Conservation (phyloP, 345 rosid genomes). For the Eucalyptus cladocalyx region DNA sequence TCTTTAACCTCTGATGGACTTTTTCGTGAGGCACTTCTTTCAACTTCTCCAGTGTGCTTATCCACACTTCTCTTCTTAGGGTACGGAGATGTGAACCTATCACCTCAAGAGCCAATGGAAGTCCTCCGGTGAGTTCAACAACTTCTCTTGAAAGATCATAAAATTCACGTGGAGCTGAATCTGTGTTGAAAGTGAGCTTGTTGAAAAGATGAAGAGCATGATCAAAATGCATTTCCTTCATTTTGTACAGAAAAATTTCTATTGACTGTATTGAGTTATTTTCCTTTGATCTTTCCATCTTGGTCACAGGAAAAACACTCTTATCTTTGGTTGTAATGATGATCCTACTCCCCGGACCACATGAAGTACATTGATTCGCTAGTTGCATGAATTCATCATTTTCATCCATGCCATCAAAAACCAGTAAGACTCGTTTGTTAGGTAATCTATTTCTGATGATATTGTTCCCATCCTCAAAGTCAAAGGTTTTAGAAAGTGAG, state of each 20-base stretch:
- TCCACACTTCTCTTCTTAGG: neutral
- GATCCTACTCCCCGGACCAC: neutral
- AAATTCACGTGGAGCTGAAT: neutral
- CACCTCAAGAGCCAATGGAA: no score
- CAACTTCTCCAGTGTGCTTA: neutral
- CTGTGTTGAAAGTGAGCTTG: neutral
- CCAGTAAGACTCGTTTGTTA: neutral
- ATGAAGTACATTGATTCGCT: accelerated
- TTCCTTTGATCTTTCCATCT: neutral
- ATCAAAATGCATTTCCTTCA: neutral
- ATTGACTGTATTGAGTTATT: accelerated
- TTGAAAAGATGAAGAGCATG: neutral
- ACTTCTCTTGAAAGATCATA: neutral
- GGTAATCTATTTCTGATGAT: accelerated
- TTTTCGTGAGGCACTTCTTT: neutral
- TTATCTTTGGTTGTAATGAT: neutral
- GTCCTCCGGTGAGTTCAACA: no score
- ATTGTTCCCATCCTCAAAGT: neutral
- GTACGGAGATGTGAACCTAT: neutral
- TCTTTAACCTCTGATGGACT: neutral
- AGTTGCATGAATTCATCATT: neutral
- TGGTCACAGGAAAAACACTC: neutral
- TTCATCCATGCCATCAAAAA: neutral
- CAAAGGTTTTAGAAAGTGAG: neutral
- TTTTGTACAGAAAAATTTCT: neutral